Conservation (phyloP, 176 grass and related monocot species). For the Luzula sylvatica region DNA sequence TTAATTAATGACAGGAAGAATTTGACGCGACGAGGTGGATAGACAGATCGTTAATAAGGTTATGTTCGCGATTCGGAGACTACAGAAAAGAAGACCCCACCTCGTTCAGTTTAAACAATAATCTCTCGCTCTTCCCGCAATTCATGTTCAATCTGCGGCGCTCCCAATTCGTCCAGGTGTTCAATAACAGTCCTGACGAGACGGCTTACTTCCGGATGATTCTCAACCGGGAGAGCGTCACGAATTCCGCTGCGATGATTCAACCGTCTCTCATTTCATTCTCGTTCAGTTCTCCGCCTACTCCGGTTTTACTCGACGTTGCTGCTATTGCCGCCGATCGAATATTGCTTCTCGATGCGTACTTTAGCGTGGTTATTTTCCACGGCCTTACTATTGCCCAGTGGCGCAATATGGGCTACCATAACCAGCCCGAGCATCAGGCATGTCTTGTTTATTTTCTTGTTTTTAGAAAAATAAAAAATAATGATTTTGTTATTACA, state of each 20-base stretch:
- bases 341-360: constrained; percentile 90
- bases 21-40: constrained; percentile 95
- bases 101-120: constrained; percentile 84
- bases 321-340: constrained; percentile 78
- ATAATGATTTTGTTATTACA: constrained; percentile 18
- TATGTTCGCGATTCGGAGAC: constrained; percentile 94
- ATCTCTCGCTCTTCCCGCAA: constrained; percentile 93
- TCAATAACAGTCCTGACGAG: constrained; percentile 98
- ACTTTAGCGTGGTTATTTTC: constrained; percentile 97
- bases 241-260: constrained; percentile 95
- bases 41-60: constrained; percentile 82
- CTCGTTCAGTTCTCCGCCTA: constrained; percentile 77
- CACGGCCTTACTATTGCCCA: constrained; percentile 96
- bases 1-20: constrained; percentile 48
- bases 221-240: constrained; percentile 83
- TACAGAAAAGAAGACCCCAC: constrained; percentile 87
- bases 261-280: constrained; percentile 85
- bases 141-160: constrained; percentile 98
- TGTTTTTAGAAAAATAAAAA: too few species aligned
- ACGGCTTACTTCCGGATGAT: constrained; percentile 96
- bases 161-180: constrained; percentile 98
- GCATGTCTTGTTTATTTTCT: constrained; percentile 27
- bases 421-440: constrained; percentile 96
- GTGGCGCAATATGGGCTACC: constrained; percentile 97
- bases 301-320: constrained; percentile 83